Evolutionary conservation across 768 basidiomycete genomes (phyloP), one percentile per base, ranked within the genome.

Genomic region (Clavulina sp.): DNA sequence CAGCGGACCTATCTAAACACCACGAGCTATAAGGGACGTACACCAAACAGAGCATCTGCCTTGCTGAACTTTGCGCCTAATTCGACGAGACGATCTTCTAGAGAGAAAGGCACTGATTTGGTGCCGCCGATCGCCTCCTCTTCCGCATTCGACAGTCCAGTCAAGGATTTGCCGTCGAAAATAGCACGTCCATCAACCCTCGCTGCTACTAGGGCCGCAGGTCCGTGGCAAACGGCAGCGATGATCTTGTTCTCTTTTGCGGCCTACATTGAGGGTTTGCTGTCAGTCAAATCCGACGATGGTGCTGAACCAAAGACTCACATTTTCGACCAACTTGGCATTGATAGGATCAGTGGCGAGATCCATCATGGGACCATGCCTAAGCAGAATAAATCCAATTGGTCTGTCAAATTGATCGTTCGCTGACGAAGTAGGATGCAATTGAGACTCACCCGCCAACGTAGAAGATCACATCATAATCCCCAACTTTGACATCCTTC

Each of bases 171-270:
- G 9, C 77, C 80, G 2, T 65, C 67, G 61, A 85, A 77, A 56
- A 86, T 79, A 1, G 81, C 76, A n/a, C n/a, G n/a, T n/a, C n/a
- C n/a, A 55, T 77, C 76, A n/a, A n/a, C n/a, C n/a, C n/a, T n/a
- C 4, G 65, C 78, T n/a, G 68, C 68, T 13, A 78, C 73, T 21
- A 85, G 69, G 2, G 80, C 81, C 18, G 76, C 81, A 49, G 84
- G 75, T 13, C 84, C 85, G 65, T 87, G 85, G 68, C 85, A 87
- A 26, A 88, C 83, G 2, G 81, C 81, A 3, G 77, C 58, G 5
- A 76, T 73, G 55, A 80, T 64, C 66, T 84, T 86, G 43, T 75
- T 77, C 6, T 71, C 62, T n/a, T n/a, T n/a, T n/a, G n/a, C n/a
- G n/a, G n/a, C n/a, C n/a, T n/a, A n/a, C n/a, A n/a, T n/a, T n/a